Base-by-base conservation (phyloP, 768 basidiomycete genomes). In the Mycena olivaceomarginata region DNA sequence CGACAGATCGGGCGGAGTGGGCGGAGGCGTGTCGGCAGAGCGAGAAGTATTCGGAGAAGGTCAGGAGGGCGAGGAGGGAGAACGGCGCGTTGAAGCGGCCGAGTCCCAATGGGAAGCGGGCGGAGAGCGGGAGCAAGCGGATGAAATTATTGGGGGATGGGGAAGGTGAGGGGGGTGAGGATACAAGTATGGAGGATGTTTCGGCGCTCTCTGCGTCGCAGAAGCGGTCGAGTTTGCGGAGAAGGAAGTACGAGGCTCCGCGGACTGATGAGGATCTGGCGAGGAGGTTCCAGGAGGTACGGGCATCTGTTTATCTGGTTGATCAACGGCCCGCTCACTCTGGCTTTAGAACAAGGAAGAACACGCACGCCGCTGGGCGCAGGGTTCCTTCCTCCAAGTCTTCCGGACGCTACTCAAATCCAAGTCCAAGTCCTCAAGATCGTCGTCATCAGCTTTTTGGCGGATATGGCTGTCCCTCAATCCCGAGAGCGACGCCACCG, bases 391-490 rank as follows among this genome's bases (percentile, higher is more conserved):
- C 86, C 87, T 95, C 9, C 82, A 88, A 66, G 83, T 85, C 75
- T 84, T 92, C 66, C 86, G 87, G 67, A 82, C 81, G 57, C 87
- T 86, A 60, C 81, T 92, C 40, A 84, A 86, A 66, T 72, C 81
- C 25, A 83, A 80, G 62, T 82, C 83, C n/a, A 82, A 79, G 39
- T 77, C 86, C 20, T 70, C 80, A 46, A 57, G 67, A 75, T 43
- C 68, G 43, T 83, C 82, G 5, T 83, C 86, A 72, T 85, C 80
- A 62, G 79, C 84, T 4, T 85, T 90, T 9, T 95, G 94, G 93
- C 87, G 89, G 37, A 83, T 92, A 51, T 96, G 95, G 95, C 82
- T 96, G n/a, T 94, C 95, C 4, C 87, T 92, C 80, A 95, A 96
- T 81, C 91, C 92, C 15, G 92, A 92, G 73, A 92, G 89, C 79